These are phyloP conservation scores for Globisporangium rhizosaccharum DNA, from an alignment of 352 stramenopile genomes.

Conservation along the genomic window DNA sequence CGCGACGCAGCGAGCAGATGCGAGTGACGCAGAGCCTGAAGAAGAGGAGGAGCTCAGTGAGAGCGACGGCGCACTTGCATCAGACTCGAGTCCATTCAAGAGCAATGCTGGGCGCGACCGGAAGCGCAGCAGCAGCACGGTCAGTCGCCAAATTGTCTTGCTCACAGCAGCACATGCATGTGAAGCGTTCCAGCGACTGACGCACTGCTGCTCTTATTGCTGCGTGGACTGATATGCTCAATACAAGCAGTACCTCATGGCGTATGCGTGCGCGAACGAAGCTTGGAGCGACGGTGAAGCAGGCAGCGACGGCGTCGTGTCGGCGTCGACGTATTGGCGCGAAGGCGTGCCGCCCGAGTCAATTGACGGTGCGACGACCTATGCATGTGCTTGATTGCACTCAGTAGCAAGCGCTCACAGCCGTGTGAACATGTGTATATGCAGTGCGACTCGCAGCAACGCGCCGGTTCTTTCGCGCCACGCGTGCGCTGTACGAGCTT, in stretches of 20 bases:
- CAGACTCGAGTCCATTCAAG: conserved; percentile 13
- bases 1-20: background rate
- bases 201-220: background rate
- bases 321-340: conserved; percentile 13
- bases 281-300: conserved; percentile 3
- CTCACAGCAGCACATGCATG: background rate
- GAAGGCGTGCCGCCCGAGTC: conserved; percentile 8
- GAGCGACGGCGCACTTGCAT: conserved; percentile 1
- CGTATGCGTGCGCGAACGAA: background rate
- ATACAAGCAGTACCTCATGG: conserved; percentile 1
- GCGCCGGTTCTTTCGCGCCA: conserved; percentile 51
- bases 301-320: background rate
- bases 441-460: conserved; percentile 56
- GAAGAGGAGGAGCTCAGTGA: conserved; percentile 8
- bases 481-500: conserved; percentile 62
- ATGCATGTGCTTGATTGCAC: background rate
- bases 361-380: conserved; percentile 6
- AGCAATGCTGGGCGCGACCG: conserved; percentile 5
- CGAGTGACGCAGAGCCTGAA: conserved; percentile 12
- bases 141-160: background rate
- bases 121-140: conserved; percentile 10
- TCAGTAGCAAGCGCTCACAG: background rate
- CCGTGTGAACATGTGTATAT: background rate
- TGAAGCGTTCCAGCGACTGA: background rate
- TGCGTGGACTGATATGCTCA: background rate